These are phyloP conservation scores for Ophiostoma triangulosporum DNA, from an alignment of 2,329 filamentous ascomycete species.

Conservation along the genomic window DNA sequence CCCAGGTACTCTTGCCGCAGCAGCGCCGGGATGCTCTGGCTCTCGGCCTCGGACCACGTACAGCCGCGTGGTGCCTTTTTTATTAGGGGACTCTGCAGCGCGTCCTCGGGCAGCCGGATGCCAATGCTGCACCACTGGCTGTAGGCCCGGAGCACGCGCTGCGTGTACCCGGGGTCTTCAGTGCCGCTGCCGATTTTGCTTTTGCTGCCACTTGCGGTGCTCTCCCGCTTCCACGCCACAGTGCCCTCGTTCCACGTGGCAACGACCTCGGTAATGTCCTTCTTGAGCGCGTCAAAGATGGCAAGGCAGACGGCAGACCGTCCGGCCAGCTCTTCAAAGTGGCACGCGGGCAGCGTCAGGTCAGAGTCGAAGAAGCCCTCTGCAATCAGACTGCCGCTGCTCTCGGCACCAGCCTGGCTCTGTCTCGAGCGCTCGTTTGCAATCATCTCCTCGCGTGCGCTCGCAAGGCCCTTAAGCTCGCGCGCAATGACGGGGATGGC, in stretches of 20 bases:
- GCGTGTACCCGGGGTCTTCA: slow-evolving; percentile 12
- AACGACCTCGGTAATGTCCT: slow-evolving; percentile 18
- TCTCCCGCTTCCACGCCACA: slow-evolving; percentile 6
- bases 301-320: slow-evolving; percentile 18
- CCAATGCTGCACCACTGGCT: slow-evolving; percentile 24
- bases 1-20: slow-evolving; percentile 19
- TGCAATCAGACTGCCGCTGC: slow-evolving; percentile 23
- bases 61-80: neutral
- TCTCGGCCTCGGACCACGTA: slow-evolving; percentile 18
- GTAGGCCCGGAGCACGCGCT: slow-evolving; percentile 24
- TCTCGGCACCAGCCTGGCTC: slow-evolving; percentile 33
- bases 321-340: slow-evolving; percentile 21
- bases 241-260: neutral
- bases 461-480: slow-evolving; percentile 18
- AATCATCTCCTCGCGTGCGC: slow-evolving; percentile 15
- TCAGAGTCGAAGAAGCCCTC: slow-evolving; percentile 25
- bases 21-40: slow-evolving; percentile 23
- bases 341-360: slow-evolving; percentile 21
- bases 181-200: neutral
- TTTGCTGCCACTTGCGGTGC: neutral
- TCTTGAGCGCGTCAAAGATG: slow-evolving; percentile 22
- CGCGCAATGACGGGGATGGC: slow-evolving; percentile 27
- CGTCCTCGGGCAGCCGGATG: slow-evolving; percentile 18
- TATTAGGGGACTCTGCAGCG: neutral
- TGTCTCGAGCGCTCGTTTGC: neutral